These are phyloP conservation scores for Pontederia crassipes DNA, from an alignment of 176 grass and related monocot genomes.

Conservation along the genomic window DNA sequence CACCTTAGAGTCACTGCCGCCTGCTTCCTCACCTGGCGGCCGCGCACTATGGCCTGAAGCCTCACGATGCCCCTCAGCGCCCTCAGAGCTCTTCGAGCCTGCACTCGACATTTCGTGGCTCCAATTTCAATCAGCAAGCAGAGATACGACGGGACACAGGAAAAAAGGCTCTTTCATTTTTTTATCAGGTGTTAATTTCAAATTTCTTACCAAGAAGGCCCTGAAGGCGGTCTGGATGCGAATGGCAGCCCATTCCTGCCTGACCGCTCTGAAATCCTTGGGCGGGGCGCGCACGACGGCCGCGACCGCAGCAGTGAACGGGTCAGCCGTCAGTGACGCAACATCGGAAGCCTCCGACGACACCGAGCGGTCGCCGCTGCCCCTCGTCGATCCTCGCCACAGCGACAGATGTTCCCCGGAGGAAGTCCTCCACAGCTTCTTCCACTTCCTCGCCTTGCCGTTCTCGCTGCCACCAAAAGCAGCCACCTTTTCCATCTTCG, in stretches of 20 bases:
- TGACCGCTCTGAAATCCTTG: constrained; percentile 82
- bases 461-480: not conserved
- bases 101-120: not conserved
- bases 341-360: constrained; percentile 54
- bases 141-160: not conserved
- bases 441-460: constrained; percentile 69
- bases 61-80: constrained; percentile 78
- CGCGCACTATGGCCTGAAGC: constrained; percentile 90
- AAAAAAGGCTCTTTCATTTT: not conserved
- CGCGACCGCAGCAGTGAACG: constrained; percentile 54
- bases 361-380: constrained; percentile 26
- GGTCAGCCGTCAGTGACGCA: constrained; percentile 38
- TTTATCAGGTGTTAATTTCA: not conserved
- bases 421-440: constrained; percentile 60
- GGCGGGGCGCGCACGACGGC: constrained; percentile 62
- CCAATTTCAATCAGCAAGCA: not conserved
- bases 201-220: constrained; percentile 58
- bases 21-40: constrained; percentile 89
- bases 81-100: constrained; percentile 60
- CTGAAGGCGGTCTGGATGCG: constrained; percentile 92
- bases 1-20: constrained; percentile 87
- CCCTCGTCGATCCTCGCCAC: constrained; percentile 30
- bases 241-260: constrained; percentile 76
- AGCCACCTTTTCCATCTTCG: not conserved
- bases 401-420: constrained; percentile 44